Base-by-base conservation (phyloP, 805 yeast species). In the Pichia heedii region DNA sequence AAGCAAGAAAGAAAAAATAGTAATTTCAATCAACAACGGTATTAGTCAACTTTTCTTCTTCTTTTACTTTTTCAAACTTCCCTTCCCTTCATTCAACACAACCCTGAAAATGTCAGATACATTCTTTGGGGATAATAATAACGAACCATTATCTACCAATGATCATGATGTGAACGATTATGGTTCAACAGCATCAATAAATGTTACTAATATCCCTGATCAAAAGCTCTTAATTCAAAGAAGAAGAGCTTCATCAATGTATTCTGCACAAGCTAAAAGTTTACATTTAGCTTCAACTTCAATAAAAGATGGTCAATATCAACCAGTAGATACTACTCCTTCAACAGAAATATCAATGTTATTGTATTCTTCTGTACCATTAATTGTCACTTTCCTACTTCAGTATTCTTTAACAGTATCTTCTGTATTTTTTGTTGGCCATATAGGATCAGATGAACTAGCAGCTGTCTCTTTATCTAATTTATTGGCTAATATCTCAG, bases 381-480 rank as follows among this genome's bases (percentile, higher is more conserved):
- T 76, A 44, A 71, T 76, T 5, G 50, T 72, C 41, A 76, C 81
- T 0, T 74, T 76, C 49, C 55, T 76, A n/a, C 58, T 76, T 38
- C 78, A 76, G 51, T 72, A 71, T 44, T 74, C 79, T 5, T 55
- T 75, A 20, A 69, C 77, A 2, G 72, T 76, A 0, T 75, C 73
- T 0, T 71, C 77, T 2, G 77, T 75, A 4, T 70, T 75, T 50
- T 63, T 70, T 39, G 81, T 74, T 16, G 81, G 81, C n/a, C 77
- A 74, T 50, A 55, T 76, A 35, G 81, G 81, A n/a, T 71, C 78
- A 3, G 62, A 68, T 26, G 77, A 74, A 48, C 62, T 76, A 44
- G 81, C 79, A 3, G 80, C 81, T 0, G 80, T 76, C 12, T 70
- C 77, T 1, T 66, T 76, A 65, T 77, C 79, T 3, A 69, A 77